Percentiles rank a stretch among this genome's conserved stretches.
Conservation (phyloP, 805 yeast species). For the Yarrowia hollandica region DNA sequence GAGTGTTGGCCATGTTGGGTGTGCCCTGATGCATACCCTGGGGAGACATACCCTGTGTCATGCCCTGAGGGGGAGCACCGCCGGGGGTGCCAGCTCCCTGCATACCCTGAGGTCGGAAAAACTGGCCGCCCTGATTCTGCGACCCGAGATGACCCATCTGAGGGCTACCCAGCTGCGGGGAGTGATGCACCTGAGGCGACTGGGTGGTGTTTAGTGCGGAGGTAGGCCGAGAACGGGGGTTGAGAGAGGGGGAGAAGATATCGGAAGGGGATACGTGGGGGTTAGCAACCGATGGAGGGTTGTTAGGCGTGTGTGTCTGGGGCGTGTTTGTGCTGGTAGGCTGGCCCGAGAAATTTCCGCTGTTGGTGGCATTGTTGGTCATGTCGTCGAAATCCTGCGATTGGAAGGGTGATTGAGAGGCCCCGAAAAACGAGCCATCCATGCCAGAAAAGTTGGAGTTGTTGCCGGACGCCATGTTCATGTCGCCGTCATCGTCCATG, state of each 20-base stretch:
- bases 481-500: constrained; percentile 28
- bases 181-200: constrained; percentile 25
- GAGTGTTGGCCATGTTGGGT: neutral
- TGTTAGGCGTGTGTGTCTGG: constrained; percentile 19
- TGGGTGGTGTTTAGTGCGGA: constrained; percentile 18
- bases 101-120: constrained; percentile 13
- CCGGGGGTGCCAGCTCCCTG: no score
- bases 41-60: constrained; percentile 4
- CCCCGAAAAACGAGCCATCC: constrained; percentile 27
- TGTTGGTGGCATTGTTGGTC: neutral
- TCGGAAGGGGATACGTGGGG: constrained; percentile 24
- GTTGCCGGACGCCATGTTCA: constrained; percentile 16
- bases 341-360: constrained; percentile 16
- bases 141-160: constrained; percentile 2
- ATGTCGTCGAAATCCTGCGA: constrained; percentile 27
- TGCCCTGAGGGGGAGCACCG: no score
- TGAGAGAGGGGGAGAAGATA: constrained; percentile 21
- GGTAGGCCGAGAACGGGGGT: constrained; percentile 21
- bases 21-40: constrained; percentile 18
- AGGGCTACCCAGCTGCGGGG: constrained; percentile 26
- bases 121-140: constrained; percentile 11
- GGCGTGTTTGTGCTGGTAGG: constrained; percentile 18
- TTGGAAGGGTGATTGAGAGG: constrained; percentile 25
- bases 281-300: neutral
- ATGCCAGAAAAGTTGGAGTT: constrained; percentile 20